A percentile compares a stretch with the other conserved stretches of the same genome.
phyloP scores from a whole-genome alignment of 495 filamentous ascomycete genomes.

The Margaritispora aquatica region DNA sequence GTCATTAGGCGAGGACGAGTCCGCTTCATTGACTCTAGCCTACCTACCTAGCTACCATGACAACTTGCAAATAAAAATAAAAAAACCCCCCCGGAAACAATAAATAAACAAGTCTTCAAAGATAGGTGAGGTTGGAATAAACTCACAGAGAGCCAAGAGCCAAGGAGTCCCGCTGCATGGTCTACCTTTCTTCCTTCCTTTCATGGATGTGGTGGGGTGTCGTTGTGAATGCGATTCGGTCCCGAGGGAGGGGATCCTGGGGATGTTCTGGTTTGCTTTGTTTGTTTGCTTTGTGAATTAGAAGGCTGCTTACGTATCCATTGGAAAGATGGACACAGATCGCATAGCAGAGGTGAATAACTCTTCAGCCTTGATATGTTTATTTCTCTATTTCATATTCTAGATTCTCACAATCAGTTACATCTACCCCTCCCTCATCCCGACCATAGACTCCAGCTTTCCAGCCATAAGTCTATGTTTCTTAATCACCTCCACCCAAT shows the following conservation, averaged over 20 bases:
- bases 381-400: not conserved
- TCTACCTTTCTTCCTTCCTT: too few species aligned
- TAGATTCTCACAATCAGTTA: not conserved
- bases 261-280: not conserved
- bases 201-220: too few species aligned
- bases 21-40: too few species aligned
- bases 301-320: too few species aligned
- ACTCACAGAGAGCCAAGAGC: not conserved
- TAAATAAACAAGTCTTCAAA: too few species aligned
- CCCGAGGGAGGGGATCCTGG: not conserved
- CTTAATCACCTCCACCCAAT: conserved; percentile 90
- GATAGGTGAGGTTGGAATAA: not conserved
- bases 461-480: conserved; percentile 85
- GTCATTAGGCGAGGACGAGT: too few species aligned
- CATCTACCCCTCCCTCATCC: conserved; percentile 20
- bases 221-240: not conserved
- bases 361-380: too few species aligned
- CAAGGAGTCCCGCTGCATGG: not conserved
- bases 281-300: not conserved
- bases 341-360: too few species aligned
- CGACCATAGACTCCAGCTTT: conserved; percentile 76
- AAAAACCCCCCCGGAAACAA: too few species aligned
- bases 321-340: too few species aligned
- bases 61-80: too few species aligned
- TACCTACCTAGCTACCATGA: too few species aligned